Percentiles rank a stretch among this genome's conserved stretches.
Conservation (phyloP, 192 early-diverging fungal species). For the Lunasporangiospora selenospora region DNA sequence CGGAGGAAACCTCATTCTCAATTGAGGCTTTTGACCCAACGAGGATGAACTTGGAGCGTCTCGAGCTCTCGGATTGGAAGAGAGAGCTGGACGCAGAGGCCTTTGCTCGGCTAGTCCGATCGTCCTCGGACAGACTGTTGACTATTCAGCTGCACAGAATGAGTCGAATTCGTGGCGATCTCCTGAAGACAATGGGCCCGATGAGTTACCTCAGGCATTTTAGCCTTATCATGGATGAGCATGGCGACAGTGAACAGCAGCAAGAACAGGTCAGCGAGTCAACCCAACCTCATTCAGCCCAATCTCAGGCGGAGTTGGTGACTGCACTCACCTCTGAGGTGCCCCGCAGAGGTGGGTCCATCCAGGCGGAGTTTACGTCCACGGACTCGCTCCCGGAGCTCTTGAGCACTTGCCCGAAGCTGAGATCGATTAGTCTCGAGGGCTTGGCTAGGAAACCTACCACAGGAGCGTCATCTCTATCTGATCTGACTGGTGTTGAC, state of each 20-base stretch:
- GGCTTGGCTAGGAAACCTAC: too few relatives aligned
- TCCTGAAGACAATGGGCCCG: constrained; percentile 8
- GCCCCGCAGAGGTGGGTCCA: background rate
- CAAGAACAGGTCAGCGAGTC: constrained; percentile 9
- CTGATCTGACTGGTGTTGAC: too few relatives aligned
- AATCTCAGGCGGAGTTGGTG: background rate
- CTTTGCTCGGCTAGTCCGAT: constrained; percentile 1
- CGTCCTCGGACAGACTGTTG: constrained; percentile 9
- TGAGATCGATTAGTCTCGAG: constrained; percentile 25
- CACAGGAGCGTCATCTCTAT: too few relatives aligned
- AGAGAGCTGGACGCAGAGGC: constrained; percentile 5
- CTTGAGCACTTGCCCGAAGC: constrained; percentile 27
- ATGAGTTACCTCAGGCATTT: constrained; percentile 9
- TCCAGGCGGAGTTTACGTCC: constrained; percentile 10
- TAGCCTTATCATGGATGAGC: constrained; percentile 9
- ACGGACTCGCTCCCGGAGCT: constrained; percentile 15
- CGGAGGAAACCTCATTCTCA: constrained; percentile 6
- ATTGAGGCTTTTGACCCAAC: constrained; percentile 29
- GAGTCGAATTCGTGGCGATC: constrained; percentile 9
- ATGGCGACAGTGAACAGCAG: background rate
- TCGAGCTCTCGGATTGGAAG: constrained; percentile 18
- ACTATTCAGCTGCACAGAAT: constrained; percentile 23
- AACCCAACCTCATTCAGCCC: background rate
- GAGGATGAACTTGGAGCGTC: constrained; percentile 7
- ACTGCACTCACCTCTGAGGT: background rate